Evolutionary conservation across 202 grass and related monocot species (phyloP), one percentile per base, ranked within the genome.

Genomic region (Zizania palustris): DNA sequence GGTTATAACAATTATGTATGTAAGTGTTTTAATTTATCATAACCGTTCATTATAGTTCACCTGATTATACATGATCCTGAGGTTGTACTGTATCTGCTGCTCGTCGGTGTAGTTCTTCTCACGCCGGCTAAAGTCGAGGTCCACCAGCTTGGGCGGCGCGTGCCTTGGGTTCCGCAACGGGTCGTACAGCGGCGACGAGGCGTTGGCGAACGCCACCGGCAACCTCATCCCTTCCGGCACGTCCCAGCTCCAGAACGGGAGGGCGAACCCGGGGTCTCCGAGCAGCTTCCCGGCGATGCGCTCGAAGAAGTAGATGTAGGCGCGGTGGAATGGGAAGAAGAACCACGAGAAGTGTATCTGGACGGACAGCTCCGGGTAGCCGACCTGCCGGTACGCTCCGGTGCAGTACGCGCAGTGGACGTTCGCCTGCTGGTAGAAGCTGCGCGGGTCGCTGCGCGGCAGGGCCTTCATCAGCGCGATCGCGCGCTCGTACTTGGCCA

Each of bases 321-420:
- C 82, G 60, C 82, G 82, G 78, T 91, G 89, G 35, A 79, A 80
- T 0, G 90, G 77, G 67, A 70, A 80, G 79, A 92, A 92, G 37
- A 92, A 42, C 90, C 90, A 92, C 3, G 83, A 86, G 65, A 4
- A 69, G 49, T 92, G 90, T 21, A 92, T 59, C 83, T 88, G 89
- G 16, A 91, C 42, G n/a, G 48, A 14, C 9, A 83, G 48, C 56
- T 79, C 73, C 7, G 79, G 77, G 19, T 43, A 13, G 0, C 46
- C 83, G 2, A 5, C 34, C 60, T 85, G 81, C 1, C 62, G 42
- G 28, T 87, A 85, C 16, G 78, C 85, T 10, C 55, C 76, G 14
- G 79, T 73, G 82, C 84, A 93, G 73, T 93, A 85, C 51, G 86
- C 86, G 71, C 87, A 93, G 84, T 93, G 84, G 34, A 90, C 45